Percentiles rank a stretch among this genome's conserved stretches.
Conservation (phyloP, 2,329 filamentous ascomycete genomes). For the Cladophialophora carrionii region DNA sequence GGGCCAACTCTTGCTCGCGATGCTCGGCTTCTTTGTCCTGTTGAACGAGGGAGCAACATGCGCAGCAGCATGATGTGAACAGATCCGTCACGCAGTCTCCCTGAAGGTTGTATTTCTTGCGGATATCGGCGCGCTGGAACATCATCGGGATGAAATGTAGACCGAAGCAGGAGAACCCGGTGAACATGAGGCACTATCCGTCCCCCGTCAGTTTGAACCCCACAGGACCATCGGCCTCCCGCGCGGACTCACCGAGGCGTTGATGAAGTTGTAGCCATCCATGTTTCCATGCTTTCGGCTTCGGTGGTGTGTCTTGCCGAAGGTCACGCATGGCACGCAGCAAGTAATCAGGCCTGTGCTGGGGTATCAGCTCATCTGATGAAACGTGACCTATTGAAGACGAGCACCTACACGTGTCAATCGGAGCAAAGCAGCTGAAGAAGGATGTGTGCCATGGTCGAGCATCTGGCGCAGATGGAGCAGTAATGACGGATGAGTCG, state of each 20-base stretch:
- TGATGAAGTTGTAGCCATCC: constrained; percentile 39
- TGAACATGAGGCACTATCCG: constrained; percentile 45
- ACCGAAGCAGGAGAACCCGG: constrained; percentile 41
- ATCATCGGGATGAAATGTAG: constrained; percentile 51
- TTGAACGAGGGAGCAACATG: constrained; percentile 61
- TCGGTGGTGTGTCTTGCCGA: constrained; percentile 40
- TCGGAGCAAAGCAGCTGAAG: constrained; percentile 42
- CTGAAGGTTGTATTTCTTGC: constrained; percentile 58
- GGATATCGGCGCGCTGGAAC: constrained; percentile 60
- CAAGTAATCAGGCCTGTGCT: constrained; percentile 39
- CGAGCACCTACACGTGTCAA: constrained; percentile 39
- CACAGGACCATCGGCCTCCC: neutral
- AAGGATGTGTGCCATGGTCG: constrained; percentile 40
- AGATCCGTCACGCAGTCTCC: constrained; percentile 56
- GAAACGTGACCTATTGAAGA: neutral
- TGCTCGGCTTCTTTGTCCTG: constrained; percentile 57
- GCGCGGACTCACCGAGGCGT: constrained; percentile 34
- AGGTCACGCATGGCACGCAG: constrained; percentile 41
- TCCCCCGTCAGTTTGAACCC: neutral
- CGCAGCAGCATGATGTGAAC: constrained; percentile 58
- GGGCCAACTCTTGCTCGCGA: constrained; percentile 29
- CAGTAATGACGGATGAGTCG: constrained; percentile 24
- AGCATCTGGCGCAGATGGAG: constrained; percentile 22
- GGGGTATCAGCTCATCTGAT: constrained; percentile 9
- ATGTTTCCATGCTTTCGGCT: constrained; percentile 40